Base-by-base conservation (phyloP, 371 early-diverging fungal genomes). In the Apophysomyces ossiformis region DNA sequence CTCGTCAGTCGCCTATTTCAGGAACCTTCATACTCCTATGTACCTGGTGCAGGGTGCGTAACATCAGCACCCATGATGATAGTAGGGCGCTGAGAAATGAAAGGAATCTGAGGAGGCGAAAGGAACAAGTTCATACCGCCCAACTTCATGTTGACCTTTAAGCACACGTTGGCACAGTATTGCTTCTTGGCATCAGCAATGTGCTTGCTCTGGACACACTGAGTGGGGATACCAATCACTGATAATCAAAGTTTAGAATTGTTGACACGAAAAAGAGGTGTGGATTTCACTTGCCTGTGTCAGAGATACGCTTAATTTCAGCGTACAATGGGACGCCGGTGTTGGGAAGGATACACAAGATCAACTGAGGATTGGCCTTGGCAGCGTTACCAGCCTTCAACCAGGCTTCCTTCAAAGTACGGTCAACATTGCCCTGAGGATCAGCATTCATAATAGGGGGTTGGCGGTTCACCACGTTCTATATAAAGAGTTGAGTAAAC, bases 1-100 rank as follows among this genome's bases (percentile, higher is more conserved):
- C 94, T 93, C 6, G 94, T 90, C 9, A 39, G 35, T 2, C 4
- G 16, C 9, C n/a, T 18, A 7, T 1, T 15, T 21, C 54, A 47
- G 21, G 9, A n/a, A 15, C 16, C 5, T 11, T 32, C 5, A 2
- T 39, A 7, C 1, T 18, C 9, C 43, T 13, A 37, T 6, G 11
- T n/a, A 46, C 95, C 94, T 39, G 92, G 91, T 26, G 86, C 89
- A 46, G 95, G 92, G 64, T 95, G 95, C 4, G 95, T 92, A 11
- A 99, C 95, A 83, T 99, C 99, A 43, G 96, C 96, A 50, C 99
- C 99, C 69, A 99, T 81, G n/a, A 99, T 69, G 54, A 99, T 92
- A 5, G 96, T 97, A 1, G 95, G 91, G 15, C 85, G 77, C 41
- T 86, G 75, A 47, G 82, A 76, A 57, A 95, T 79, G 72, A 94